Evolutionary conservation across 2,329 filamentous ascomycete genomes (phyloP).

Genomic region (Fusarium multiceps): DNA sequence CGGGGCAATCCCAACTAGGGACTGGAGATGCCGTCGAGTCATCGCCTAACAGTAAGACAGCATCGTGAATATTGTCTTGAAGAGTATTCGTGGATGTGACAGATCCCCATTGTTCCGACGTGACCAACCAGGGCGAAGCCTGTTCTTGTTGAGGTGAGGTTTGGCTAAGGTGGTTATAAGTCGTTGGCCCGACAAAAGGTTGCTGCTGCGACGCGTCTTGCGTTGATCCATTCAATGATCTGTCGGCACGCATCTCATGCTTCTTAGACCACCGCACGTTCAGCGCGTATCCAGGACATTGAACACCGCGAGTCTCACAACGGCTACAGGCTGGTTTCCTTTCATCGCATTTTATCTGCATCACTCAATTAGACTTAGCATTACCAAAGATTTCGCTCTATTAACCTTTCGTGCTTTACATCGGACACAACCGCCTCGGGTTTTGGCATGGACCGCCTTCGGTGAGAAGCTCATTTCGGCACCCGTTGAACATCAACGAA

Average conservation of each 20-base stretch:
- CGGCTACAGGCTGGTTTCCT: neutral
- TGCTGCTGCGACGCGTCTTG: neutral
- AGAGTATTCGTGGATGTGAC: no score
- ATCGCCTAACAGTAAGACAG: no score
- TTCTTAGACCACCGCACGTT: constrained; percentile 11
- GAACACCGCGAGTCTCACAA: neutral
- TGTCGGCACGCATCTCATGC: neutral
- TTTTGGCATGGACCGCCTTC: neutral
- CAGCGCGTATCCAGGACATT: constrained; percentile 5
- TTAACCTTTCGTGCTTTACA: constrained; percentile 10
- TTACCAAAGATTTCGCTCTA: neutral
- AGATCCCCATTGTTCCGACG: neutral
- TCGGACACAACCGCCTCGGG: neutral
- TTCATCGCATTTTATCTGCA: constrained; percentile 7
- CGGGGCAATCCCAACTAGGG: neutral
- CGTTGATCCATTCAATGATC: neutral
- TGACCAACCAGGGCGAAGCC: neutral
- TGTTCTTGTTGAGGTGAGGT: neutral
- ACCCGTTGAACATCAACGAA: neutral
- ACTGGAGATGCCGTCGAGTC: neutral
- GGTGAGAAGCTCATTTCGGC: neutral
- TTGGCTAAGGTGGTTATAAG: no score
- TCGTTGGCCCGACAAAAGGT: no score
- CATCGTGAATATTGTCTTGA: no score
- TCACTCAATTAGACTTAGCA: neutral